Base-by-base conservation (phyloP, 495 filamentous ascomycete genomes). In the Aspergillus ostianus region DNA sequence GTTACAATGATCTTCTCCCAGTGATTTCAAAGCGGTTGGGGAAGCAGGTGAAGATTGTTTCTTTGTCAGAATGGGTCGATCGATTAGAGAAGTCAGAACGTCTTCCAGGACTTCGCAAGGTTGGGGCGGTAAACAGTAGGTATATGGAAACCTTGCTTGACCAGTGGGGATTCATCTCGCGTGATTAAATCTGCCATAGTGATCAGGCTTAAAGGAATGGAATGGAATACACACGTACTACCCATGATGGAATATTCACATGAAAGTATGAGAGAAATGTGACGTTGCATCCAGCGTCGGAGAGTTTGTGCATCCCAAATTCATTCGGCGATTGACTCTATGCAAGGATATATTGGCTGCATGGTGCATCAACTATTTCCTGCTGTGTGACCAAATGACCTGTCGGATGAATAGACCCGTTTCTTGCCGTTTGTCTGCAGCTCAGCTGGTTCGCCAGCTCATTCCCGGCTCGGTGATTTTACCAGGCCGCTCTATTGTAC, bases 121-220 rank as follows among this genome's bases (percentile, higher is more conserved):
- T 75, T 55, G 58, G 68, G 15, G 57, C 74, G 0, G 68, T 84
- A 12, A 77, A 71, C 9, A 61, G 58, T 2, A 70, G 71, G 15
- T 60, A 81, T 68, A 80, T 84, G 74, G 65, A 61, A 49, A 70
- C 73, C 32, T 85, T 82, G 81, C 73, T 83, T 54, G 58, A 64
- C 51, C 80, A 84, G 58, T 84, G 79, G 81, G 56, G 53, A 20
- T 57, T 41, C 13, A 15, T 15, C 0, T 2, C 12, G 5, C 36
- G 36, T 41, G 15, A 41, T 41, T 41, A 41, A 12, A 13, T 2
- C 9, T 15, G 1, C 15, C 4, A 10, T 41, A 8, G 30, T 7
- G 3, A 15, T 15, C 36, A 41, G 36, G 5, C n/a, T 41, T 41
- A 15, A 41, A 32, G 6, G 6, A 4, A 41, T 36, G 9, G 2